phyloP scores from a whole-genome alignment of 345 rosid species.

The Eucalyptus marginata region DNA sequence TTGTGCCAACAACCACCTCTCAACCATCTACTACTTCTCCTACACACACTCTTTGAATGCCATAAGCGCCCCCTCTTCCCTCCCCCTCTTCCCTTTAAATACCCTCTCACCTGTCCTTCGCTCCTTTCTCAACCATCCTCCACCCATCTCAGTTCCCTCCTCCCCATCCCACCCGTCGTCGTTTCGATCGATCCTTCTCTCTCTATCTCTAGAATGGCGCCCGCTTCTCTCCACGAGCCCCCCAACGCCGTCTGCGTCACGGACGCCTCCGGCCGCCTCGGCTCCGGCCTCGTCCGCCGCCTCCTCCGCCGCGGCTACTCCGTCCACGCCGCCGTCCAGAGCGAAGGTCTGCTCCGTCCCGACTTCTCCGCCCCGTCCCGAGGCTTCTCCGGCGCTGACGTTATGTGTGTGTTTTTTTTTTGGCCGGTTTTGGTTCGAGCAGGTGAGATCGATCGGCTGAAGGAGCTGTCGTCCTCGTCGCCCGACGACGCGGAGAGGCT shows the following conservation, averaged over 20 bases:
- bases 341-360: constrained; percentile 4
- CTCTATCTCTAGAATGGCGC: constrained; percentile 14
- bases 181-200: too few relatives aligned
- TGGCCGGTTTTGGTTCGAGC: background rate
- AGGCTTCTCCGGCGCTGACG: background rate
- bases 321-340: constrained; percentile 49
- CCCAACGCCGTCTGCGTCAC: constrained; percentile 38
- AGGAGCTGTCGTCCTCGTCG: background rate
- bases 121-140: background rate
- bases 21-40: background rate
- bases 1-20: background rate
- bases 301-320: constrained; percentile 41
- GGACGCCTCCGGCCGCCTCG: constrained; percentile 53
- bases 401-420: background rate
- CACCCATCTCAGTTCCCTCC: background rate
- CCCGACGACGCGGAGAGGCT: constrained; percentile 14
- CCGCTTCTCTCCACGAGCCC: constrained; percentile 4
- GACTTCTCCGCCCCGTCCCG: background rate
- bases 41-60: constrained; percentile 1
- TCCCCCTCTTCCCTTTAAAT: background rate
- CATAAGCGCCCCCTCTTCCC: background rate
- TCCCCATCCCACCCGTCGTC: background rate
- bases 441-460: background rate
- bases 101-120: background rate
- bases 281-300: constrained; percentile 26